Base-by-base conservation (phyloP, 371 early-diverging fungal genomes). In the Umbelopsis sp. region DNA sequence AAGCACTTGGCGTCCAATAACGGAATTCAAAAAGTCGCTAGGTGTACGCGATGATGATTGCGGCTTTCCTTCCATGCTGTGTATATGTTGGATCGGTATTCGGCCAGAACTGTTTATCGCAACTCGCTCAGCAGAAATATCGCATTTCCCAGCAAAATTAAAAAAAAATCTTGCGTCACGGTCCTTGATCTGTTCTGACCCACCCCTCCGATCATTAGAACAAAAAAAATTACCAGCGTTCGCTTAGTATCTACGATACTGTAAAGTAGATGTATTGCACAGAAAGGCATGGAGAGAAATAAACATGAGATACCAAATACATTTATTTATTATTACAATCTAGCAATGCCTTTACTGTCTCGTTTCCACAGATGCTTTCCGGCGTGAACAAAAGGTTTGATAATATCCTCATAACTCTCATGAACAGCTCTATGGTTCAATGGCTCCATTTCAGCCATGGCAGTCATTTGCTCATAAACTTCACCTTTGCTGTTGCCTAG, bases 1-100 rank as follows among this genome's bases (percentile, higher is more conserved):
- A 70, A 91, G 84, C 29, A 98, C 98, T 11, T 90, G 90, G 71
- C 87, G 82, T 11, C 94, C 94, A 44, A 96, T 82, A 46, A 95
- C 91, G 32, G 83, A 77, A 65, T 84, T 87, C 25, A 96, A 84
- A 73, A 95, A 96, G 72, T 95, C 94, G n/a, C 91, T 83, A 0
- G 95, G 95, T 63, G 92, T 78, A 68, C 80, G 81, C 44, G 81
- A 69, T 14, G 67, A 71, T 41, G 73, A 67, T 24, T 64, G 68
- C 37, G 68, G 71, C 14, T 57, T 29, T 35, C 29, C 32, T 29
- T 57, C 57, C 57, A 57, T 57, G 11, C 18, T 35, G 12, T 16
- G 8, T 29, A 1, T 1, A 7, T 25, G 8, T 29, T 51, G 7
- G 24, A 20, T 51, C 9, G 5, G 52, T 12, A 12, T 51, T 9